A percentile compares a stretch with the other conserved stretches of the same genome.
Evolutionary conservation across 2,329 filamentous ascomycete genomes (phyloP).

Genomic region (Alternaria postmessia): DNA sequence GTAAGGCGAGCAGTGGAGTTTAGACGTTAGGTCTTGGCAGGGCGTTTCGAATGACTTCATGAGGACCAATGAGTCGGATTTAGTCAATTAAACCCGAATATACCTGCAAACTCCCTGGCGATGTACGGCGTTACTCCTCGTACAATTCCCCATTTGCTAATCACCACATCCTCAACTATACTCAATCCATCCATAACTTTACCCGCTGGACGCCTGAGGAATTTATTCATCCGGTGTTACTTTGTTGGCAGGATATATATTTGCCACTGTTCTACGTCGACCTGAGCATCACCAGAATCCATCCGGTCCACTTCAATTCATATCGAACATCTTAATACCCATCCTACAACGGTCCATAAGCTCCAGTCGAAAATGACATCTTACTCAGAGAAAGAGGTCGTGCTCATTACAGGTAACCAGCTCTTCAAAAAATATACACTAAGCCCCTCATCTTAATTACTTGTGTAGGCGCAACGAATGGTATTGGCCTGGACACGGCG

Average conservation of each 20-base stretch:
- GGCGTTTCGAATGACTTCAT: neutral
- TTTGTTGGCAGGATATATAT: neutral
- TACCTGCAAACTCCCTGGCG: neutral
- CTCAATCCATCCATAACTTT: neutral
- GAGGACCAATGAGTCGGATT: neutral
- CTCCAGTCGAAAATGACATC: constrained; percentile 8
- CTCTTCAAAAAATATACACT: neutral
- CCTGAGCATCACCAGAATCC: neutral
- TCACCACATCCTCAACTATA: neutral
- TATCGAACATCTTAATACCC: neutral
- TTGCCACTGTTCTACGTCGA: neutral
- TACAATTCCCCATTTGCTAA: neutral
- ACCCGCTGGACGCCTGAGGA: neutral
- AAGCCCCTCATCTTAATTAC: constrained; percentile 7
- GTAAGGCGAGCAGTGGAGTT: neutral
- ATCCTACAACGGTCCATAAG: neutral
- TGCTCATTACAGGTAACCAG: constrained; percentile 38
- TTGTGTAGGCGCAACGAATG: constrained; percentile 42
- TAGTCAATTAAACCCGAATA: neutral
- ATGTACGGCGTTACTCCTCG: neutral
- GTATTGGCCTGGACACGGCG: constrained; percentile 48
- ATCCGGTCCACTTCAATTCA: neutral
- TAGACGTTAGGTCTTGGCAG: neutral
- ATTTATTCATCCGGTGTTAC: neutral
- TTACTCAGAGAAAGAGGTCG: constrained; percentile 31